Conservation (phyloP, 2,329 filamentous ascomycete species). For the Chrysoporthe cubensis region DNA sequence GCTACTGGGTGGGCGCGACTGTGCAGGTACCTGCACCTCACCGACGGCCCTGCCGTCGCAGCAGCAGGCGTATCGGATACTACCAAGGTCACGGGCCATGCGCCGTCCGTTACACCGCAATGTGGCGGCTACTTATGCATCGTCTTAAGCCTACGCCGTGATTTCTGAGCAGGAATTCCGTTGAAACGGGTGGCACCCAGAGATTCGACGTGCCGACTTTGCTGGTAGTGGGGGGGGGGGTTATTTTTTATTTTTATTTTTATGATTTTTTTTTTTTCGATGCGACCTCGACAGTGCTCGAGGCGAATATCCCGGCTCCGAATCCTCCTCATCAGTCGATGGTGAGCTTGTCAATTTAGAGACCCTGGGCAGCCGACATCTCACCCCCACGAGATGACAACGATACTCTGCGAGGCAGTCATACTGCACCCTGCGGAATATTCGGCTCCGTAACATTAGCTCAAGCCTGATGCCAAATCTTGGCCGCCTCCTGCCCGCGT, state of each 20-base stretch:
- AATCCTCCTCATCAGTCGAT: neutral
- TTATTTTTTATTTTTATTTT: no score
- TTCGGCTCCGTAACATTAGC: neutral
- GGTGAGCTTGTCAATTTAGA: neutral
- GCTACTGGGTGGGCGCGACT: neutral
- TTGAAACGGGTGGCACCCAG: neutral
- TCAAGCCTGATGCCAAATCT: neutral
- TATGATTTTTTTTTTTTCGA: neutral
- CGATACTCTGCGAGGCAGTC: neutral
- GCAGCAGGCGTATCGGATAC: neutral
- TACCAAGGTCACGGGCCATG: neutral
- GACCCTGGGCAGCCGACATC: neutral
- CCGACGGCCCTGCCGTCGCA: neutral
- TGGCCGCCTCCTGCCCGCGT: neutral
- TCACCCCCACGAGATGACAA: neutral
- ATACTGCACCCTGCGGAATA: neutral
- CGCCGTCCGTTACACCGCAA: neutral
- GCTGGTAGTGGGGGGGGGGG: neutral
- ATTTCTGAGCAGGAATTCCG: neutral
- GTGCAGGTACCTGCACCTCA: constrained; percentile 11
- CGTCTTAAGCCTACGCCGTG: neutral
- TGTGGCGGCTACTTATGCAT: neutral
- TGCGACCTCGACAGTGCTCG: neutral
- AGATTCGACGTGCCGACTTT: neutral
- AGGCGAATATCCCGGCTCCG: neutral